Evolutionary conservation across 2,329 filamentous ascomycete genomes (phyloP).

Genomic region (Beauveria sp.): DNA sequence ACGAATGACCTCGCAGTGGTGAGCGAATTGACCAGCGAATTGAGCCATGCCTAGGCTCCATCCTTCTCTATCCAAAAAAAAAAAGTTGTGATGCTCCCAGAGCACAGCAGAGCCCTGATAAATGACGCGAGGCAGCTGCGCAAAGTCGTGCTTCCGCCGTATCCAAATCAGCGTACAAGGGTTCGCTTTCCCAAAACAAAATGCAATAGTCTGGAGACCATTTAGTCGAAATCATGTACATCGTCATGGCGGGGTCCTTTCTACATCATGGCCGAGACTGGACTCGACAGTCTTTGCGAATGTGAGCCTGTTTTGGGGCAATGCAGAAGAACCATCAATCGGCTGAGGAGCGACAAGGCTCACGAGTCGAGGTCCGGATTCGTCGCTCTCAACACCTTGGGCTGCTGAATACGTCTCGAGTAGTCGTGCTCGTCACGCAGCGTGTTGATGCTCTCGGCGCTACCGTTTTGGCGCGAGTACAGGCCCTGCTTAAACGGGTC

Average conservation of each 20-base stretch:
- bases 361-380: slow-evolving; percentile 47
- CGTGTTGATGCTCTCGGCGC: slow-evolving; percentile 56
- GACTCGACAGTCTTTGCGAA: not conserved
- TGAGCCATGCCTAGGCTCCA: not conserved
- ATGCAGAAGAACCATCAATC: not conserved
- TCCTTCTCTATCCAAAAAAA: not conserved
- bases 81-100: not conserved
- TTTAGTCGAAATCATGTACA: slow-evolving; percentile 8
- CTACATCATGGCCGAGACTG: slow-evolving; percentile 6
- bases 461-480: slow-evolving; percentile 47
- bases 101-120: not conserved
- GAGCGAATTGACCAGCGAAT: not conserved
- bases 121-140: not conserved
- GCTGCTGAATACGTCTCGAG: slow-evolving; percentile 49
- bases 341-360: not conserved
- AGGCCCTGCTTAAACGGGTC: slow-evolving; percentile 52
- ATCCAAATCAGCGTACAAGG: not conserved
- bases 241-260: slow-evolving; percentile 7
- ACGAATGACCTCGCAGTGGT: not conserved
- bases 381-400: slow-evolving; percentile 52
- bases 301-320: not conserved
- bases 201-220: slow-evolving; percentile 8
- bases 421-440: slow-evolving; percentile 60
- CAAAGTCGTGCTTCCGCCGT: not conserved
- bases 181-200: not conserved